Percentiles rank a stretch among this genome's conserved stretches.
These are phyloP conservation scores for Aureobasidium sp. DNA, from an alignment of 2,329 filamentous ascomycete genomes.

Conservation along the genomic window DNA sequence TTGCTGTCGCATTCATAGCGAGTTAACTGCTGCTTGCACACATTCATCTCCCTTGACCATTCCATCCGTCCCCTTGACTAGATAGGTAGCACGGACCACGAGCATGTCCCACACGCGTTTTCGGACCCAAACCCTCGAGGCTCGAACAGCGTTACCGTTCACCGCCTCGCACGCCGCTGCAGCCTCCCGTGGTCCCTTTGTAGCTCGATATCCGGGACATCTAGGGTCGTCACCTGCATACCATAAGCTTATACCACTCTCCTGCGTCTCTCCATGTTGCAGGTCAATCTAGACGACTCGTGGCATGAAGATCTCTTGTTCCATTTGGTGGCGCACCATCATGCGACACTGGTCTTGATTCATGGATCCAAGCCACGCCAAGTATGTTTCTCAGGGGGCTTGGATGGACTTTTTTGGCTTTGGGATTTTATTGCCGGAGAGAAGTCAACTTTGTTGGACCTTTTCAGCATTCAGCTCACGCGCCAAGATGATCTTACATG, in stretches of 20 bases:
- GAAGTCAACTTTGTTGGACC: background rate
- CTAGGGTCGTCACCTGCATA: background rate
- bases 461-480: background rate
- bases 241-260: background rate
- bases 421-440: background rate
- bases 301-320: background rate
- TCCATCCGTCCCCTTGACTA: background rate
- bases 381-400: background rate
- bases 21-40: background rate
- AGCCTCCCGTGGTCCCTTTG: background rate
- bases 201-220: background rate
- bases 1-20: background rate
- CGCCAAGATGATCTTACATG: background rate
- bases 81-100: background rate
- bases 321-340: background rate
- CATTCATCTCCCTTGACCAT: background rate
- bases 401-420: background rate
- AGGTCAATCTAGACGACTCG: background rate
- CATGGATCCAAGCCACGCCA: background rate
- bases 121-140: conserved; percentile 5
- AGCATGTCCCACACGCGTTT: conserved; percentile 9
- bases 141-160: conserved; percentile 5
- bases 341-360: conserved; percentile 6
- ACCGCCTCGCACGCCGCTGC: background rate
- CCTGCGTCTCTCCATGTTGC: background rate